Base-by-base conservation (phyloP, 2,329 filamentous ascomycete species). In the Thelonectria olida region DNA sequence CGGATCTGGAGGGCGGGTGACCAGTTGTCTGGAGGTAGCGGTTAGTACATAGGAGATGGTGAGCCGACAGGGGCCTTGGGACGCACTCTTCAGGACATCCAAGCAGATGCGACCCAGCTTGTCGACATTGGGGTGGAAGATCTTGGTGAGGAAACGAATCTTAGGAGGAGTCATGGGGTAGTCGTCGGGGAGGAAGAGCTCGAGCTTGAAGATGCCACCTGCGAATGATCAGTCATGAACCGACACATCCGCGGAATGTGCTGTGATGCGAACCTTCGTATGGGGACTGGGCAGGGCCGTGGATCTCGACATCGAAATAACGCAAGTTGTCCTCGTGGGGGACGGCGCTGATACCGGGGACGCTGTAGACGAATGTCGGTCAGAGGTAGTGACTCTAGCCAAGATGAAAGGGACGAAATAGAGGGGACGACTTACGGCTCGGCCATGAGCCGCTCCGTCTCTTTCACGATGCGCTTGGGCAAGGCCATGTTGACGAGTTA, bases 101-200 rank as follows among this genome's bases (percentile, higher is more conserved):
- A 99, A 82, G 76, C 96, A 99, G 80, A 99, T 99, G 62, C 96
- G 91, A 62, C 96, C 96, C 2, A 99, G 88, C 80, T 96, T 96
- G 78, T 99, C 96, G 71, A 99, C 97, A 78, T 99, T 99, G 53
- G 96, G 96, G 78, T 99, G 96, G 80, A 98, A 99, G 78, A 99
- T 98, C 82, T 97, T 97, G 72, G 96, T 99, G 52, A 99, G 85
- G 80, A 99, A 99, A 56, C 96, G 92, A 75, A 99, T 97, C 84
- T 97, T 97, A 45, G 96, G 96, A 54, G 96, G 95, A 31, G 93
- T 97, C 96, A 99, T 99, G 41, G 96, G 96, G 78, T 99, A 99
- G 82, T 99, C 96, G 74, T 99, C 96, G 44, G 96, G 96, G 22
- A 99, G 86, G 79, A 99, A 99, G 19, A 99, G 88, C 79, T 99